These are phyloP conservation scores for Hygrocybe coccinea DNA, from an alignment of 768 basidiomycete genomes.

Conservation along the genomic window DNA sequence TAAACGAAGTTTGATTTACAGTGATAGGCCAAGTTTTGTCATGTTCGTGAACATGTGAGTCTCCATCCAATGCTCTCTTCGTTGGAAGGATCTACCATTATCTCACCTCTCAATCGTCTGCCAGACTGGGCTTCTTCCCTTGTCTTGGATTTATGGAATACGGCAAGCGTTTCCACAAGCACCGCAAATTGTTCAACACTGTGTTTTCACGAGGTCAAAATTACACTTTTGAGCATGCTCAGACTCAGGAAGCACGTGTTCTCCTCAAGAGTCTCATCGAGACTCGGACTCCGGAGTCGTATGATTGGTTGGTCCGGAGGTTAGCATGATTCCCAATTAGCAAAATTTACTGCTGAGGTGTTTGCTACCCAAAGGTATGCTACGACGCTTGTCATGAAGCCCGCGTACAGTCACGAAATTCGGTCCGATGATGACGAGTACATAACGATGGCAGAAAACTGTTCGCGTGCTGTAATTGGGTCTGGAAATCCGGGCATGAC, in stretches of 20 bases:
- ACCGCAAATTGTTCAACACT: slow-evolving; percentile 18
- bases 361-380: slow-evolving; percentile 17
- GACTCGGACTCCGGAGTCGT: slow-evolving; percentile 16
- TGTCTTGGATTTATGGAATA: slow-evolving; percentile 20
- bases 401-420: slow-evolving; percentile 23
- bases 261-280: slow-evolving; percentile 28
- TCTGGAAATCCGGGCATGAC: slow-evolving; percentile 17
- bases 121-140: slow-evolving; percentile 17
- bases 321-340: not conserved
- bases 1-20: slow-evolving; percentile 25
- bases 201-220: slow-evolving; percentile 20
- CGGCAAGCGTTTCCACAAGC: slow-evolving; percentile 20
- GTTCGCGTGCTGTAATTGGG: slow-evolving; percentile 10
- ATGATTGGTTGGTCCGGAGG: slow-evolving; percentile 3
- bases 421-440: slow-evolving; percentile 21
- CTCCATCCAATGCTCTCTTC: not conserved
- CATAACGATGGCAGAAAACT: slow-evolving; percentile 17
- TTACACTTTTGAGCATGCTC: slow-evolving; percentile 22
- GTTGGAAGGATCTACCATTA: not conserved
- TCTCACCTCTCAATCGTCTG: not conserved
- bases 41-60: slow-evolving; percentile 18
- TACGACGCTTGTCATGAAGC: slow-evolving; percentile 20
- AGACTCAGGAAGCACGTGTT: slow-evolving; percentile 28
- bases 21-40: slow-evolving; percentile 19
- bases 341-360: not conserved